These are phyloP conservation scores for Elsinoe australis DNA, from an alignment of 2,329 filamentous ascomycete species.

Conservation along the genomic window DNA sequence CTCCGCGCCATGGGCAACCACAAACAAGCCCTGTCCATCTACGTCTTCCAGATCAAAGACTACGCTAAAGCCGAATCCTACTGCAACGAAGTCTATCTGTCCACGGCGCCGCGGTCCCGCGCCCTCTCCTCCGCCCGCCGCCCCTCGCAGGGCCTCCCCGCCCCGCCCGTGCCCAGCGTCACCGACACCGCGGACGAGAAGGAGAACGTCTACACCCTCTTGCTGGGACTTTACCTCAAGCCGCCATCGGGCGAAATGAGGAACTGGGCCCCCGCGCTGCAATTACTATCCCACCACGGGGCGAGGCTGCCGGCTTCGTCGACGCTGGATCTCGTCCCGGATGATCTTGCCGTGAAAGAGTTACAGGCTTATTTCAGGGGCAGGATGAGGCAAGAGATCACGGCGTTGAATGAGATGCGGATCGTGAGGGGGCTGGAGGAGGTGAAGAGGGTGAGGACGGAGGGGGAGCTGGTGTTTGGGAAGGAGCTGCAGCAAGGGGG, in stretches of 20 bases:
- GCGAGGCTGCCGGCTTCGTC: conserved; percentile 81
- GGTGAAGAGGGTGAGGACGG: conserved; percentile 69
- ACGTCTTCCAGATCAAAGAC: conserved; percentile 87
- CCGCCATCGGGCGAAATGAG: conserved; percentile 64
- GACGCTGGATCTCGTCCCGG: conserved; percentile 77
- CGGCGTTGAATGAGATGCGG: conserved; percentile 68
- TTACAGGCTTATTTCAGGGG: conserved; percentile 88
- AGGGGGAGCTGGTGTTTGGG: conserved; percentile 66
- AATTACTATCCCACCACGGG: conserved; percentile 84
- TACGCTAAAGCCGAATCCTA: conserved; percentile 94
- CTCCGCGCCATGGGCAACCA: conserved; percentile 93
- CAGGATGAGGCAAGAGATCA: conserved; percentile 79
- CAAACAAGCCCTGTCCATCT: conserved; percentile 92
- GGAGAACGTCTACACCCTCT: conserved; percentile 76
- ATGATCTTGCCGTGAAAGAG: conserved; percentile 66
- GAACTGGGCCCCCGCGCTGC: conserved; percentile 65
- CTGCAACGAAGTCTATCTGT: conserved; percentile 76
- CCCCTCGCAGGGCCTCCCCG: conserved; percentile 1
- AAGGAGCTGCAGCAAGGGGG: conserved; percentile 58
- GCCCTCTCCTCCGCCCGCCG: background rate
- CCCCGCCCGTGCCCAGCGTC: conserved; percentile 5
- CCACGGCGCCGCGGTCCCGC: conserved; percentile 20
- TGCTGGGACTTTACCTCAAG: conserved; percentile 81
- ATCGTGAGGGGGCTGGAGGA: conserved; percentile 70
- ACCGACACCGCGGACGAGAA: conserved; percentile 19